Conservation (phyloP, 1,284 basidiomycete genomes). For the Malassezia pachydermatis region DNA sequence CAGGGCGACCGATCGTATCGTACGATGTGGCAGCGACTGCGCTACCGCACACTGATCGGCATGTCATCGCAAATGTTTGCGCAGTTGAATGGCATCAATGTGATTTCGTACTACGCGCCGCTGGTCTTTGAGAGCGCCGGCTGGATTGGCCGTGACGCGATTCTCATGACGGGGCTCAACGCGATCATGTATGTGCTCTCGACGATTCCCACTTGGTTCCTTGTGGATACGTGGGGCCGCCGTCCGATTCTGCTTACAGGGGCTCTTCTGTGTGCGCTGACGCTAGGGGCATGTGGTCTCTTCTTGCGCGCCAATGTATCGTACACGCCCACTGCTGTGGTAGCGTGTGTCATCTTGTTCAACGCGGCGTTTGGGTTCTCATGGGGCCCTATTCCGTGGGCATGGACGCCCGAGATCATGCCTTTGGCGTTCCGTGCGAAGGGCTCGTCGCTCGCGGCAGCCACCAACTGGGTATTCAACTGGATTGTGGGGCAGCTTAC, state of each 20-base stretch:
- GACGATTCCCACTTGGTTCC: constrained; percentile 65
- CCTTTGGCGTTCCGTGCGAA: constrained; percentile 31
- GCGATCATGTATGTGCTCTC: constrained; percentile 59
- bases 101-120: constrained; percentile 80
- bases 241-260: constrained; percentile 82
- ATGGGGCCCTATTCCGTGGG: constrained; percentile 68
- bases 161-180: constrained; percentile 81
- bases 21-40: constrained; percentile 78
- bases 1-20: constrained; percentile 66
- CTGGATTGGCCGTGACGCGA: constrained; percentile 91
- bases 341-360: constrained; percentile 76
- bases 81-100: constrained; percentile 58
- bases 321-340: constrained; percentile 67
- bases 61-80: constrained; percentile 96
- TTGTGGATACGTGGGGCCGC: constrained; percentile 84
- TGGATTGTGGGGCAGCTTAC: constrained; percentile 81
- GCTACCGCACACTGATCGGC: constrained; percentile 80
- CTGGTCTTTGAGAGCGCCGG: constrained; percentile 60
- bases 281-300: constrained; percentile 70
- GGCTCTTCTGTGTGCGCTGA: constrained; percentile 64
- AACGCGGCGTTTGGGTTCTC: constrained; percentile 75
- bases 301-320: constrained; percentile 78
- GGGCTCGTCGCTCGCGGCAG: constrained; percentile 55
- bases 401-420: constrained; percentile 66
- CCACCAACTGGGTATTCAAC: constrained; percentile 61